A percentile compares a stretch with the other conserved stretches of the same genome.
Conservation (phyloP, 2,329 filamentous ascomycete species). For the Oidium heveae region DNA sequence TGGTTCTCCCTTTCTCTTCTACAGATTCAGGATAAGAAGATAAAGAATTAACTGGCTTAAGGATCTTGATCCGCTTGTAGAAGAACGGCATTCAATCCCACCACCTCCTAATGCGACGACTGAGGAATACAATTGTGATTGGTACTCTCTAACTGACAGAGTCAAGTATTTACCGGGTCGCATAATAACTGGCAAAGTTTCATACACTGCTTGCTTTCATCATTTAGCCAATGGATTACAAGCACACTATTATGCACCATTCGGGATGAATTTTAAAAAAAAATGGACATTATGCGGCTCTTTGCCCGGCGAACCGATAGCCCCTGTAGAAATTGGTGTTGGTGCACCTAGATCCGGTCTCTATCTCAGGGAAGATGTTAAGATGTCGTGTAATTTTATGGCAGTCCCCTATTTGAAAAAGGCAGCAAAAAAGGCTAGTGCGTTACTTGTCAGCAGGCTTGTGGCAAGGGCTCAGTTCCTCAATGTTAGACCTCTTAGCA, state of each 20-base stretch:
- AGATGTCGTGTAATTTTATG: conserved; percentile 57
- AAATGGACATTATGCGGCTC: conserved; percentile 56
- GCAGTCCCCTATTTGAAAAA: conserved; percentile 57
- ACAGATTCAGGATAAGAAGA: neutral
- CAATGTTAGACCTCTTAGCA: neutral
- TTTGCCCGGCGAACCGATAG: conserved; percentile 40
- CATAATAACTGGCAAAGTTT: conserved; percentile 39
- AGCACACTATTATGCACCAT: conserved; percentile 63
- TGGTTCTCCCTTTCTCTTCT: too few species aligned
- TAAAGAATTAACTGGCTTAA: neutral
- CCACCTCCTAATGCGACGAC: conserved; percentile 38
- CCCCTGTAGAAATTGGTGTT: conserved; percentile 39
- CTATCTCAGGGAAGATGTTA: conserved; percentile 66
- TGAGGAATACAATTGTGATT: conserved; percentile 47
- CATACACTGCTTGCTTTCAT: conserved; percentile 60
- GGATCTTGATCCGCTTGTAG: conserved; percentile 66
- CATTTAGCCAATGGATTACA: conserved; percentile 47
- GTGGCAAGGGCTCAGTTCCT: conserved; percentile 23
- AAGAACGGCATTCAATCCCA: conserved; percentile 41
- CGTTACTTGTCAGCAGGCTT: conserved; percentile 39
- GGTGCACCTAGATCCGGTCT: conserved; percentile 41
- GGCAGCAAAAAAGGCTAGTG: conserved; percentile 55
- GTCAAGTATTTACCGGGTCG: conserved; percentile 46
- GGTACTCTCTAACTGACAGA: conserved; percentile 60
- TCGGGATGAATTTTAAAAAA: conserved; percentile 53